Base-by-base conservation (phyloP, 352 stramenopile species). In the Phytophthora sojae region DNA sequence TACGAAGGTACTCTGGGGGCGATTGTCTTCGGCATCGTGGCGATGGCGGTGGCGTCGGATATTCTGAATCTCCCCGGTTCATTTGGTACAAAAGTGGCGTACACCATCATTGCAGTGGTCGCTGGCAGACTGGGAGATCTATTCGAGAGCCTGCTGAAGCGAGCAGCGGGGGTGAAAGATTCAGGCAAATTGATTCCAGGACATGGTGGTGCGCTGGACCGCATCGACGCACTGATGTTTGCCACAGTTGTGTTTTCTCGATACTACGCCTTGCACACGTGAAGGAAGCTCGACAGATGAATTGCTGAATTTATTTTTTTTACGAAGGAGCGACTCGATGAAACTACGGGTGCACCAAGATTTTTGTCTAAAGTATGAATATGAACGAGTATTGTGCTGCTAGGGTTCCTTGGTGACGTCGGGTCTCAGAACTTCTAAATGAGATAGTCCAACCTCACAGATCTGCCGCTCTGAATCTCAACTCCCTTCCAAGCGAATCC, bases 221-320 rank as follows among this genome's bases (percentile, higher is more conserved):
- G 95, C n/a, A 90, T 98, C 23, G 96, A 99, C 71, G 97, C 92
- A 47, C 97, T 98, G 62, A 95, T 99, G 62, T 98, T 98, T 49
- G 71, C 82, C 4, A 79, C 81, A 12, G 56, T 88, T 17, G 75
- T 90, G n/a, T 90, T 90, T 73, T 72, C 80, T 7, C 55, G 80
- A 8, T 88, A 86, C 54, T 84, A 75, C 29, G 61, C 71, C 23
- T 60, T 79, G n/a, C 66, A 67, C 55, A 55, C 32, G 21, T 66
- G 49, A 63, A 15, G 19, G 17, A 45, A 45, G 37, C 37, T 45
- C 4, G 37, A 45, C 14, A 17, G 37, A 45, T 45, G 32, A 45
- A 45, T 8, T 45, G 17, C 14, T 45, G 30, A 35, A 35, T 35
- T 35, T 35, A 35, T 26, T 26, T 26, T 21, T 9, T 35, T 35